Base-by-base conservation (phyloP, 208 protist genomes). In the Porcisia deanei region DNA sequence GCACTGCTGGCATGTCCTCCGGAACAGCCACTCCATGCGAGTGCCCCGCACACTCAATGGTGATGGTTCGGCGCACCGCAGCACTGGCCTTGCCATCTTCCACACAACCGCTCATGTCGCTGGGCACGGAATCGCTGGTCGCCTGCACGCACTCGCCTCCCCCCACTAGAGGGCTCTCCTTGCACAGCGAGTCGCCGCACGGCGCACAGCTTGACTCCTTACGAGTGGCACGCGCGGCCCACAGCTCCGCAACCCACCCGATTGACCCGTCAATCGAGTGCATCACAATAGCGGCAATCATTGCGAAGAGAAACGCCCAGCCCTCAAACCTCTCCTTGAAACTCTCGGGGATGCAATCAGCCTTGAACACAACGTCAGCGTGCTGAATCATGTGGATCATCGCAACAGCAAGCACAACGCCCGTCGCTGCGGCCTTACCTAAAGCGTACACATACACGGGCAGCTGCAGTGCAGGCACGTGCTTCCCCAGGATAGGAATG, bases 391-490 rank as follows among this genome's bases (percentile, higher is more conserved):
- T 89, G 80, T 88, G 80, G n/a, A 93, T 86, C 57, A 86, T 58
- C 37, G 85, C 71, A 4, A 91, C 87, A 37, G 85, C 63, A n/a
- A 94, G 61, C 67, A 94, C 57, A 30, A 94, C 89, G 22, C 89
- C 89, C 20, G 84, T 84, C 16, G 85, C 79, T 39, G 71, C 61
- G 39, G 81, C 80, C 81, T 93, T 93, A 63, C 83, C 86, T 16
- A 93, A 25, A 12, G 85, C 73, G 75, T 87, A 87, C 57, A 80
- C 72, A 70, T 86, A 93, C 34, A 72, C 45, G n/a, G 25, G 71
- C 60, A 90, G 34, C 9, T 67, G 79, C 37, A 93, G 74, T 12
- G 39, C 43, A 37, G 69, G 82, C 41, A 89, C 65, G 67, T 77
- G 82, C 72, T 86, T 89, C 18, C 87, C 87, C 54, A 88, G 20